These are phyloP conservation scores for Polytrichum commune DNA, from an alignment of 225 moss, liverwort and hornwort species.

Conservation along the genomic window DNA sequence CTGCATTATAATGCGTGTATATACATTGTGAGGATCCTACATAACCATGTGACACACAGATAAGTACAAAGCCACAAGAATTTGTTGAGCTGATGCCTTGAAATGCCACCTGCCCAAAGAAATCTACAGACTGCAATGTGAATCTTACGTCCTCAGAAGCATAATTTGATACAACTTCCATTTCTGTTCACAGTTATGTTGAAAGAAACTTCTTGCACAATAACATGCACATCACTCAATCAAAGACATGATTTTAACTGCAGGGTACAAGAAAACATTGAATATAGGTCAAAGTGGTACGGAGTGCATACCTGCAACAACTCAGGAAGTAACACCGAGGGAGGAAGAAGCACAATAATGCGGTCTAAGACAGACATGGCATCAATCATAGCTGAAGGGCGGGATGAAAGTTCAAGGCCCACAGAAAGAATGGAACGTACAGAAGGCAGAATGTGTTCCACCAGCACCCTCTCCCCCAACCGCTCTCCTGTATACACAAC, in stretches of 20 bases:
- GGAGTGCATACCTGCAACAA: conserved; percentile 56
- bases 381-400: conserved; percentile 71
- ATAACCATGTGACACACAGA: conserved; percentile 12
- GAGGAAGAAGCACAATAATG: conserved; percentile 51
- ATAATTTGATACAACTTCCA: too few relatives aligned
- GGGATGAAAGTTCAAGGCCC: conserved; percentile 59
- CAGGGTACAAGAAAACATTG: background rate
- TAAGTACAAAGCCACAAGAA: background rate
- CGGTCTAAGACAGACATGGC: conserved; percentile 75
- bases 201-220: too few relatives aligned
- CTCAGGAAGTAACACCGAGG: conserved; percentile 58
- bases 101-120: background rate
- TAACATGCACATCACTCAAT: too few relatives aligned
- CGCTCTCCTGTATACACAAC: conserved; percentile 49
- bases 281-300: background rate
- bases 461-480: conserved; percentile 62
- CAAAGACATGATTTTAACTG: too few relatives aligned
- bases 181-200: too few relatives aligned
- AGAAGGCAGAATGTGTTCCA: conserved; percentile 65
- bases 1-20: conserved; percentile 60
- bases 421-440: conserved; percentile 49
- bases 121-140: background rate
- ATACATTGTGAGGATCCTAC: conserved; percentile 74
- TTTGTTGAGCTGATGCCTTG: background rate
- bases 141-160: too few relatives aligned